Conservation (phyloP, 2,329 filamentous ascomycete species). For the Beauveria australis region DNA sequence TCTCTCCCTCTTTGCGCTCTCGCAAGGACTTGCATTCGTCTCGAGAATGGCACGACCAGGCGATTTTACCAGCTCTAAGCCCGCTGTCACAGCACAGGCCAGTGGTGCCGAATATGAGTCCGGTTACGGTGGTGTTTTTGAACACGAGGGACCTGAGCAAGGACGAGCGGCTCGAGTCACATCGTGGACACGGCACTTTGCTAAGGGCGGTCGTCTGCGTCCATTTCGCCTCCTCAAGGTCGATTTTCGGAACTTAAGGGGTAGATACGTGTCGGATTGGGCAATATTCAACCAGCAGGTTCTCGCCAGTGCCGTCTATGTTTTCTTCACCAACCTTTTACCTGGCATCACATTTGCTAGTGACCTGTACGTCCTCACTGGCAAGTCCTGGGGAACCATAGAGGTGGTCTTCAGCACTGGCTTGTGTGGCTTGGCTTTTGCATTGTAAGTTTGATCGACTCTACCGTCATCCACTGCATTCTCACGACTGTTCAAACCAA, state of each 20-base stretch:
- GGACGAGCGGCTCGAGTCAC: not conserved
- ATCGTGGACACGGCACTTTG: slow-evolving; percentile 18
- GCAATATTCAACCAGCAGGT: slow-evolving; percentile 54
- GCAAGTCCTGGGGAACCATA: slow-evolving; percentile 56
- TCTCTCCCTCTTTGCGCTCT: not conserved
- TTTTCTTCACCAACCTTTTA: slow-evolving; percentile 60
- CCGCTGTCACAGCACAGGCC: not conserved
- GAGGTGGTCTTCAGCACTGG: slow-evolving; percentile 61
- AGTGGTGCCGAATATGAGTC: not conserved
- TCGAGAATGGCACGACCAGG: not conserved
- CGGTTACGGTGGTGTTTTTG: not conserved
- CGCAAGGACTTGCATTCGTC: not conserved
- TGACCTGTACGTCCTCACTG: slow-evolving; percentile 54
- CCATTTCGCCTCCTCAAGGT: slow-evolving; percentile 46
- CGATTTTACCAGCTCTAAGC: not conserved
- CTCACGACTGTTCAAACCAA: not conserved
- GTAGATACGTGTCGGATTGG: slow-evolving; percentile 46
- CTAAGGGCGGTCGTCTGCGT: slow-evolving; percentile 34
- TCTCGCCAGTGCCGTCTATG: slow-evolving; percentile 54
- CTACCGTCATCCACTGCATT: not conserved
- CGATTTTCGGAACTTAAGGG: slow-evolving; percentile 37
- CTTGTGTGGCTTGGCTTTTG: slow-evolving; percentile 55
- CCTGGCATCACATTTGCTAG: slow-evolving; percentile 61
- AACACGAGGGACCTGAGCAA: not conserved
- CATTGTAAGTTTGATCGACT: slow-evolving; percentile 34